Base-by-base conservation (phyloP, 2,329 filamentous ascomycete genomes). In the Ophiosphaerella narmari region DNA sequence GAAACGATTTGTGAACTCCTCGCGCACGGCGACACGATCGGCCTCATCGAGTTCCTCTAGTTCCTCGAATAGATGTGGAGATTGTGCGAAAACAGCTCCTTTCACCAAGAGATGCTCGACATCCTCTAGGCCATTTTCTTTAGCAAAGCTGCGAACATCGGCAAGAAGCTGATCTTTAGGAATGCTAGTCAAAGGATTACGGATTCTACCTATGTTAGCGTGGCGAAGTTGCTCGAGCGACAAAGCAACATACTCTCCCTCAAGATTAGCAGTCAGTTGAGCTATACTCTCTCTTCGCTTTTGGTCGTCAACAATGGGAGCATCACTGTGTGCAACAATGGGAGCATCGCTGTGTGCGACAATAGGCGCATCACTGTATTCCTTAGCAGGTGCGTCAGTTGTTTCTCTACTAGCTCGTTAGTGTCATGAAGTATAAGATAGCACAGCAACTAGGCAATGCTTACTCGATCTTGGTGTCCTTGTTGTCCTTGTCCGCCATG, bases 61-160 rank as follows among this genome's bases (percentile, higher is more conserved):
- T 14, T 81, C 76, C 50, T 89, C 86, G 65, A 81, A 88, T 21
- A 79, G 77, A 7, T 75, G 74, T 0, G 88, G 88, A 55, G 86
- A 83, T 69, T 90, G 87, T 1, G 89, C 89, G 11, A 90, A 82
- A 11, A 92, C 77, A 1, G 89, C 90, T 24, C 64, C 67, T 42
- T 68, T 68, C 50, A 82, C 77, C 38, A 91, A 77, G 8, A 87
- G 65, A 1, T 77, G 74, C 7, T 83, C 72, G 51, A 86, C 79
- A 39, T 86, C 81, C 4, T 76, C 72, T 4, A 91, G 77, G 12
- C 78, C 77, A 55, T 88, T 82, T 42, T 82, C 77, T 11, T 75
- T 74, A 34, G 85, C 86, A 60, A 89, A 90, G 12, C 75, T 74
- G 45, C 85, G 78, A 35, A 87, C 86, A 45, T 85, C 75, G 37